A percentile compares a stretch with the other conserved stretches of the same genome.
These are phyloP conservation scores for Ligustrum vulgare DNA, from an alignment of 257 asterid species.

Conservation along the genomic window DNA sequence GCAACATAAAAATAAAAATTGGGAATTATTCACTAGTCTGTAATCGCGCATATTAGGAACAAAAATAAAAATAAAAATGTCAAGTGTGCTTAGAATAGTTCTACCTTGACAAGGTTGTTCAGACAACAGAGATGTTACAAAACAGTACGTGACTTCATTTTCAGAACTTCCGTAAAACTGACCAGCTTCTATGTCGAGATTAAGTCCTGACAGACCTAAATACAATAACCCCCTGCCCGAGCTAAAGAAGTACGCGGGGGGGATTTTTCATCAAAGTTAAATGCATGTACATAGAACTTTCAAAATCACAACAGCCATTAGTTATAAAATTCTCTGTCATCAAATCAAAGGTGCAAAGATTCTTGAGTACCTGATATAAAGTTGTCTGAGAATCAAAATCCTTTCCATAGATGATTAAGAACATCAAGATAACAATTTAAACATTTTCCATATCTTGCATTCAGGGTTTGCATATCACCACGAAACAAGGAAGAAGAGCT, in stretches of 20 bases:
- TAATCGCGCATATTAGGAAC: background rate
- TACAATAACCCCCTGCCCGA: background rate
- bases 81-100: too few relatives aligned
- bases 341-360: conserved; percentile 1
- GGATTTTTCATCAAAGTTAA: background rate
- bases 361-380: conserved; percentile 7
- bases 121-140: too few relatives aligned
- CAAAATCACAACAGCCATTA: background rate
- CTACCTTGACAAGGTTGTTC: background rate
- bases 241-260: background rate
- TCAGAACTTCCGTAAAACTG: too few relatives aligned
- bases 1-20: conserved; percentile 5
- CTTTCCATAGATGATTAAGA: conserved; percentile 7
- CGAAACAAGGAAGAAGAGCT: conserved; percentile 92
- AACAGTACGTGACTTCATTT: too few relatives aligned
- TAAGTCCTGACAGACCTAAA: too few relatives aligned
- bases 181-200: too few relatives aligned
- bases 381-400: conserved; percentile 4
- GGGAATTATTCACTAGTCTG: background rate
- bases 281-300: background rate
- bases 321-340: background rate
- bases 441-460: background rate
- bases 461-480: conserved; percentile 72
- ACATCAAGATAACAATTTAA: background rate
- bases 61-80: background rate